A percentile compares a stretch with the other conserved stretches of the same genome.
Conservation (phyloP, 768 basidiomycete species). For the Tylopilus intermedius region DNA sequence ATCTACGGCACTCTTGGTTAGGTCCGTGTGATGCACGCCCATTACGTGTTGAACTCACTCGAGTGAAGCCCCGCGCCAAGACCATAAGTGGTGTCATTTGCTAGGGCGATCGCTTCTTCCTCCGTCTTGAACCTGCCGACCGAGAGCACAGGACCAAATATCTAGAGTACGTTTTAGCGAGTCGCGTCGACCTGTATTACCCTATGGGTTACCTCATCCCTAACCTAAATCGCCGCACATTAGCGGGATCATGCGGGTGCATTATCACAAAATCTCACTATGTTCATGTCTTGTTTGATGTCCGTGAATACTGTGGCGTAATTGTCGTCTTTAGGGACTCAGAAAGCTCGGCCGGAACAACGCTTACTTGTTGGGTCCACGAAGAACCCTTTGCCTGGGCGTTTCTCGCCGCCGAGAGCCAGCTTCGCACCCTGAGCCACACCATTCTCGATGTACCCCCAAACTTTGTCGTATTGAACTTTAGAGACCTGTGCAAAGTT, state of each 20-base stretch:
- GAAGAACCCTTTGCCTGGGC: slow-evolving; percentile 75
- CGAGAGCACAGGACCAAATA: slow-evolving; percentile 90
- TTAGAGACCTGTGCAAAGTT: slow-evolving; percentile 61
- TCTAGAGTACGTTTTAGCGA: slow-evolving; percentile 40
- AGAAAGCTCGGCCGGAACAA: slow-evolving; percentile 7
- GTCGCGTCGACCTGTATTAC: slow-evolving; percentile 6
- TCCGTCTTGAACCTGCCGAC: slow-evolving; percentile 83
- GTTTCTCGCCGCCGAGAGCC: slow-evolving; percentile 75
- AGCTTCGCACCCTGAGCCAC: slow-evolving; percentile 78
- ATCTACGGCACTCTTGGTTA: slow-evolving; percentile 33
- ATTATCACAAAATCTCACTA: slow-evolving; percentile 45
- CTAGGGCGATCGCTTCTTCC: slow-evolving; percentile 76
- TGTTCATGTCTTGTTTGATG: slow-evolving; percentile 76
- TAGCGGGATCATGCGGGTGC: slow-evolving; percentile 17
- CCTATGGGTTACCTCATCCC: slow-evolving; percentile 26
- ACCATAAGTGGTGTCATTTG: slow-evolving; percentile 88
- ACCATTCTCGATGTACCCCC: slow-evolving; percentile 84
- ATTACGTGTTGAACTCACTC: slow-evolving; percentile 43
- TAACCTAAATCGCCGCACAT: slow-evolving; percentile 21
- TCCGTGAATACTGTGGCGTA: slow-evolving; percentile 68
- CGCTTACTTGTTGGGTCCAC: slow-evolving; percentile 82
- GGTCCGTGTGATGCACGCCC: not conserved
- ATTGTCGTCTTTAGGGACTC: slow-evolving; percentile 3
- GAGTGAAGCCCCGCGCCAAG: slow-evolving; percentile 90
- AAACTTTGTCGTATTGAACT: slow-evolving; percentile 78